Evolutionary conservation across 495 filamentous ascomycete genomes (phyloP).

Genomic region (Xanthoparmelia taractica): DNA sequence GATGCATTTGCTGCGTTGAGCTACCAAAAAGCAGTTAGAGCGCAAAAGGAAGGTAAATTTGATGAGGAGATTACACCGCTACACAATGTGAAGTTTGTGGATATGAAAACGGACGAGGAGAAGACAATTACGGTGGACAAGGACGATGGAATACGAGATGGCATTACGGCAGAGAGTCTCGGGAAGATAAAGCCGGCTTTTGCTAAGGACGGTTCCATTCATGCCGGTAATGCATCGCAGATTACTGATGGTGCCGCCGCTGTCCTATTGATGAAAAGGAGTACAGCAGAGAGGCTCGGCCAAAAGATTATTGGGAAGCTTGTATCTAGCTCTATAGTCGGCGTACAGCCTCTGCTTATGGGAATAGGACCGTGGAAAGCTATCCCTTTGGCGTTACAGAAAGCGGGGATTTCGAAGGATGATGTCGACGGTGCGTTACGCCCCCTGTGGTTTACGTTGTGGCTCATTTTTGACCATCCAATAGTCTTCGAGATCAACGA

Average conservation of each 20-base stretch:
- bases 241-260: slow-evolving; percentile 94
- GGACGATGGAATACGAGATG: slow-evolving; percentile 81
- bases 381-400: slow-evolving; percentile 82
- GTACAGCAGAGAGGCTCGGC: slow-evolving; percentile 77
- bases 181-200: slow-evolving; percentile 88
- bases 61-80: slow-evolving; percentile 86
- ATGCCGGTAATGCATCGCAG: slow-evolving; percentile 92
- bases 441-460: too few species aligned
- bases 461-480: too few species aligned
- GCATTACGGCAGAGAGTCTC: slow-evolving; percentile 79
- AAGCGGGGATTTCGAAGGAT: slow-evolving; percentile 76
- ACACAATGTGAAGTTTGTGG: slow-evolving; percentile 63
- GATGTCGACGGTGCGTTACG: slow-evolving; percentile 58
- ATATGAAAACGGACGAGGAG: slow-evolving; percentile 85
- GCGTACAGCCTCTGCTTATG: slow-evolving; percentile 91
- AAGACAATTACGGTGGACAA: slow-evolving; percentile 74
- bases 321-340: slow-evolving; percentile 74
- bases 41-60: slow-evolving; percentile 84
- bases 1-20: slow-evolving; percentile 84
- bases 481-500: slow-evolving; percentile 96
- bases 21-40: slow-evolving; percentile 80
- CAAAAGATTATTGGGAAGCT: slow-evolving; percentile 89
- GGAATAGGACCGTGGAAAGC: slow-evolving; percentile 93
- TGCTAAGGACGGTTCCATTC: slow-evolving; percentile 83
- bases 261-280: slow-evolving; percentile 91